phyloP scores from a whole-genome alignment of 2,329 filamentous ascomycete species.

The Alternaria postmessia region DNA sequence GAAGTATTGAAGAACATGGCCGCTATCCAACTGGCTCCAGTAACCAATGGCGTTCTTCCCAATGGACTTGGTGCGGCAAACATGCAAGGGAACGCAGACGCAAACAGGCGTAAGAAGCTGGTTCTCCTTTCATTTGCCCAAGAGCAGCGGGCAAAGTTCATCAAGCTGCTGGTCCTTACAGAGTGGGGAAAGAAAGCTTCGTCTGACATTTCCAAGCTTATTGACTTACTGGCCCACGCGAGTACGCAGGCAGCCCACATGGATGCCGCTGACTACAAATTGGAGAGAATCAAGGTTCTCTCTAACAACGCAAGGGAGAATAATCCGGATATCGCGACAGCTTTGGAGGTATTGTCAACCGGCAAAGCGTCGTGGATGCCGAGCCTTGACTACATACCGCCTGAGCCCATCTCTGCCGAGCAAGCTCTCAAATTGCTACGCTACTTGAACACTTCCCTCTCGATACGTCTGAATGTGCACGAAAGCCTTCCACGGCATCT shows the following conservation, averaged over 20 bases:
- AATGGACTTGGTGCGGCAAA: conserved; percentile 51
- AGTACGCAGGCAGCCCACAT: conserved; percentile 42
- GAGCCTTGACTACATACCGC: conserved; percentile 80
- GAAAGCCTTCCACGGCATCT: conserved; percentile 84
- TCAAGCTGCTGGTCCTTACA: conserved; percentile 88
- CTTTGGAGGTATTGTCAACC: conserved; percentile 81
- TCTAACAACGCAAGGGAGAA: conserved; percentile 78
- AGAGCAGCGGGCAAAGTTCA: conserved; percentile 83
- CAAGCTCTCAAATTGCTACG: conserved; percentile 78
- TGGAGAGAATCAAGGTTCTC: conserved; percentile 74
- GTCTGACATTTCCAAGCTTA: conserved; percentile 81
- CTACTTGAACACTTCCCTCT: conserved; percentile 83
- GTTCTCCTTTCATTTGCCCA: conserved; percentile 79
- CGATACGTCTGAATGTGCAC: conserved; percentile 82
- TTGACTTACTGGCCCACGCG: conserved; percentile 83
- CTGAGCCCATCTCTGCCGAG: conserved; percentile 72
- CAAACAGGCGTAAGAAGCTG: conserved; percentile 70
- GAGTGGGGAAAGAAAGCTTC: conserved; percentile 78
- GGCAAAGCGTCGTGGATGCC: conserved; percentile 81
- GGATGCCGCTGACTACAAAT: conserved; percentile 63
- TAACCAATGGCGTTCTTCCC: conserved; percentile 57
- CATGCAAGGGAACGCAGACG: conserved; percentile 37
- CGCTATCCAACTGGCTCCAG: conserved; percentile 66
- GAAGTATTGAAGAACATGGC: conserved; percentile 75
- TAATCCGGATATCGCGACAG: conserved; percentile 90